phyloP scores from a whole-genome alignment of 768 basidiomycete genomes.

The Aureoboletus auriporus region DNA sequence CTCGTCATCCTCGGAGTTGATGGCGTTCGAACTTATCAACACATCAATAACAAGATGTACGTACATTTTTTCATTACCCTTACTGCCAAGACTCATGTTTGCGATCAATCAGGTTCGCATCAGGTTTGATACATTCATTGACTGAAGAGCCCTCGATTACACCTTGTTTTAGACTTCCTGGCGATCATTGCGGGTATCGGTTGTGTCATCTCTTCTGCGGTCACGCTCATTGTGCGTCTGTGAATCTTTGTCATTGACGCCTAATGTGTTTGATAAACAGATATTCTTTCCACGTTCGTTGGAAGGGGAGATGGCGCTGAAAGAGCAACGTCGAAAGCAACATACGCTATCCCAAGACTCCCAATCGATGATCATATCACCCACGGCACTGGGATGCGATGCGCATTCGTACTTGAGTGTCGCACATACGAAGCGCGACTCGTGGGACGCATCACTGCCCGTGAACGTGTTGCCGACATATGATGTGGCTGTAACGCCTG shows the following conservation, averaged over 20 bases:
- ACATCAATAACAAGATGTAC: constrained; percentile 61
- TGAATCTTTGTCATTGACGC: constrained; percentile 7
- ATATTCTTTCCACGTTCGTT: constrained; percentile 84
- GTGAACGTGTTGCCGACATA: constrained; percentile 17
- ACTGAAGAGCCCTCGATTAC: too few species aligned
- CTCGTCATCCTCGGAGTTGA: constrained; percentile 65
- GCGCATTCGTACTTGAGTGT: constrained; percentile 13
- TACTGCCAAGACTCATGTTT: neutral
- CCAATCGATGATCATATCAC: too few species aligned
- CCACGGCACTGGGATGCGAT: neutral
- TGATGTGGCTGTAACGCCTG: constrained; percentile 27
- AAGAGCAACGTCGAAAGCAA: constrained; percentile 33
- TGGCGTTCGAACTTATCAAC: constrained; percentile 57
- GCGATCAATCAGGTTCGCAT: constrained; percentile 19
- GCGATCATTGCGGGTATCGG: constrained; percentile 57
- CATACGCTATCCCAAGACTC: too few species aligned
- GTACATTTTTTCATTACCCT: constrained; percentile 1
- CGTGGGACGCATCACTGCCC: too few species aligned
- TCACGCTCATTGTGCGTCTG: constrained; percentile 62
- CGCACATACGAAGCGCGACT: neutral
- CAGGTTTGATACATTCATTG: constrained; percentile 11
- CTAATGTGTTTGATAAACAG: constrained; percentile 30
- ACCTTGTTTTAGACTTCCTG: constrained; percentile 46
- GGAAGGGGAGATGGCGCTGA: constrained; percentile 55
- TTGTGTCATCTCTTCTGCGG: constrained; percentile 60